Base-by-base conservation (phyloP, 768 basidiomycete species). In the Imleria badia region DNA sequence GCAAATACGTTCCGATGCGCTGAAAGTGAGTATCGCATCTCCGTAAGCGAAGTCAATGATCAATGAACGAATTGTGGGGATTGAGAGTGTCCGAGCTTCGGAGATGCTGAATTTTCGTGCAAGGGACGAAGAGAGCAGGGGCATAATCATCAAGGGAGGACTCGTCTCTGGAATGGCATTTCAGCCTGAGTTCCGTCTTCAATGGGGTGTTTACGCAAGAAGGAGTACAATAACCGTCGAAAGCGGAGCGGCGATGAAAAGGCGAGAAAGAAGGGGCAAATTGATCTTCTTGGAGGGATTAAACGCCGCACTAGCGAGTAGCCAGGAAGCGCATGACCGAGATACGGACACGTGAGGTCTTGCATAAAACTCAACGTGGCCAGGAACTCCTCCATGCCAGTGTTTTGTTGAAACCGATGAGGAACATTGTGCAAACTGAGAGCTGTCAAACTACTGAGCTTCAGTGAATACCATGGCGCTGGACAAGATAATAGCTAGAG, bases 351-450 rank as follows among this genome's bases (percentile, higher is more conserved):
- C 44, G 65, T 66, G 3, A 78, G 63, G 31, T 54, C 22, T 10
- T 70, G 72, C 72, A 74, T 74, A 36, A 62, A 53, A 17, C 60
- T 48, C 5, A 79, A 66, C 7, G 66, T 62, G 19, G 64, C 49
- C 8, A 74, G 48, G 17, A 80, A 58, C 39, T 72, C 67, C 10
- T 53, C 49, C 22, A 64, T 61, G 9, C 66, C 57, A n/a, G n/a
- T n/a, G n/a, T n/a, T n/a, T 3, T 72, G 73, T 19, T 65, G 65
- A n/a, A 60, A 49, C 12, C 50, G 34, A 3, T 8, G 13, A 22
- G 67, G 49, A 3, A 72, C 45, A 36, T 64, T 23, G 17, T 63
- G 52, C 3, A 80, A 57, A 36, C 63, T 67, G 22, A 80, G 66
- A 47, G 66, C 62, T 5, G 69, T 72, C 12, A 80, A 69, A 40